Conservation (phyloP, 805 yeast genomes). For the Monosporozyma siamensis region DNA sequence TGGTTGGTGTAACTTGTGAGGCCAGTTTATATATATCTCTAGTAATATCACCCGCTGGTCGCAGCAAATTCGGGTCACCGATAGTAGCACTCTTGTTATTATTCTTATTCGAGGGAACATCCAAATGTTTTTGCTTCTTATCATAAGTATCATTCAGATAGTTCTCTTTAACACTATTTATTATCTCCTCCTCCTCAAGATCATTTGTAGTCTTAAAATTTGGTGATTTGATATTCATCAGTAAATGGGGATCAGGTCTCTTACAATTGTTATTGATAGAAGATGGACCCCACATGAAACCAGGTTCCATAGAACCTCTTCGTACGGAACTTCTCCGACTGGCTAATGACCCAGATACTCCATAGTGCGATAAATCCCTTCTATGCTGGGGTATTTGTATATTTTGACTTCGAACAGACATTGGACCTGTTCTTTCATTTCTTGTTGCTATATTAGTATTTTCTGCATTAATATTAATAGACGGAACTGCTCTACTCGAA, state of each 20-base stretch:
- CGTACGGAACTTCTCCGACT: slow-evolving; percentile 7
- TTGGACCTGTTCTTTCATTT: background rate
- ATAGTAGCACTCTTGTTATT: slow-evolving; percentile 3
- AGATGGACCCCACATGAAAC: background rate
- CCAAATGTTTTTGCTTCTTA: no score
- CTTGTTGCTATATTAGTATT: background rate
- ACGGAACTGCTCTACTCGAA: background rate
- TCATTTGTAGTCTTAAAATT: slow-evolving; percentile 22
- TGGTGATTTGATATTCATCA: slow-evolving; percentile 26
- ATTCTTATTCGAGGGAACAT: no score
- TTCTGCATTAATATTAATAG: background rate
- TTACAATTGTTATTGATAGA: background rate
- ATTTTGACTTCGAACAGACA: background rate
- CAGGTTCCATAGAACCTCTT: slow-evolving; percentile 2
- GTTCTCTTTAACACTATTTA: slow-evolving; percentile 25
- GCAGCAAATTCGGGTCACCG: slow-evolving; percentile 7
- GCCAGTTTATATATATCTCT: slow-evolving; percentile 29
- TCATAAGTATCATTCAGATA: no score
- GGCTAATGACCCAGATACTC: background rate
- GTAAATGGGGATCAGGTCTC: slow-evolving; percentile 12
- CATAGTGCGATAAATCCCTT: background rate
- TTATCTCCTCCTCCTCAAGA: slow-evolving; percentile 23
- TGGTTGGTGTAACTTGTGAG: slow-evolving; percentile 1
- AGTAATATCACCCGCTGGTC: slow-evolving; percentile 32
- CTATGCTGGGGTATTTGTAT: background rate